phyloP scores from a whole-genome alignment of 306 rosid genomes.

The Medicago arabica region DNA sequence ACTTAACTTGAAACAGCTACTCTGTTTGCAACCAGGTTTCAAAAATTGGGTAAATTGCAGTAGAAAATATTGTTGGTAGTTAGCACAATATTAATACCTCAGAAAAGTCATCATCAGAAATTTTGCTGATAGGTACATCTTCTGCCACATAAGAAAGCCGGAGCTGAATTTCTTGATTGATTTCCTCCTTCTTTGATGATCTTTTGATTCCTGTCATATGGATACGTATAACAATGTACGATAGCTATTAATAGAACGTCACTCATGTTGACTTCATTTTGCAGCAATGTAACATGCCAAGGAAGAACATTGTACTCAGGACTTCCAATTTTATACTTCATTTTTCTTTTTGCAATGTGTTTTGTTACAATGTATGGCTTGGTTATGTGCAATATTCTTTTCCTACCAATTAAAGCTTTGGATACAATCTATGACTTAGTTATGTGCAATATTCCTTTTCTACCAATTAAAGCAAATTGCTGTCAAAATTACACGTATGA shows the following conservation, averaged over 20 bases:
- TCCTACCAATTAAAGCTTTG: background rate
- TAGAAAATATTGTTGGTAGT: conserved; percentile 31
- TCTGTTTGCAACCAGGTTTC: conserved; percentile 35
- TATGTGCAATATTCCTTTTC: background rate
- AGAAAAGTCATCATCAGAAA: conserved; percentile 74
- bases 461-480: background rate
- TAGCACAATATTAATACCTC: conserved; percentile 58
- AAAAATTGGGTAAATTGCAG: conserved; percentile 6
- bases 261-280: background rate
- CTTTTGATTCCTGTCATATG: conserved; percentile 57
- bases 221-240: conserved; percentile 27
- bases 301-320: conserved; percentile 13
- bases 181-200: conserved; percentile 39
- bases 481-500: background rate
- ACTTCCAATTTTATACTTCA: conserved; percentile 26
- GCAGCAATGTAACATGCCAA: background rate
- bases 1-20: conserved; percentile 8
- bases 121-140: conserved; percentile 57
- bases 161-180: conserved; percentile 51
- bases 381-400: background rate
- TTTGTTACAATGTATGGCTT: background rate
- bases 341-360: background rate
- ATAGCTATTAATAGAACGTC: conserved; percentile 14
- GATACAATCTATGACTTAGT: background rate
- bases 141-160: conserved; percentile 52